Conservation (phyloP, 495 filamentous ascomycete species). For the Daldinia concentrica region DNA sequence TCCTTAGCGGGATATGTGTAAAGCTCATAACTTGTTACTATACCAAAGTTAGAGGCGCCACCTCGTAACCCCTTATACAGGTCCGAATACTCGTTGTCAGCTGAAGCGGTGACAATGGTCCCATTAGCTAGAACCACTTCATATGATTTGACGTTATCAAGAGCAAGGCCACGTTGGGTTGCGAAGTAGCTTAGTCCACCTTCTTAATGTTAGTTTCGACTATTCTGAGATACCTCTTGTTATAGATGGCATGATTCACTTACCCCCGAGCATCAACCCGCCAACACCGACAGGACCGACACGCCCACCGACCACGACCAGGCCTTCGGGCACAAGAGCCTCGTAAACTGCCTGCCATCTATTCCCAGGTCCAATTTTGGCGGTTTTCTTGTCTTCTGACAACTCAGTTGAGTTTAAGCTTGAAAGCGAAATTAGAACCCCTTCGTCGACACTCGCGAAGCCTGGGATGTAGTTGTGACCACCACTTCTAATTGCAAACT, state of each 20-base stretch:
- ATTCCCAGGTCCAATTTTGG: conserved; percentile 58
- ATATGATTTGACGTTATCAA: conserved; percentile 61
- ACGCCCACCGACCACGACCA: conserved; percentile 59
- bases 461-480: conserved; percentile 60
- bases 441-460: conserved; percentile 59
- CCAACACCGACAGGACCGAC: conserved; percentile 54
- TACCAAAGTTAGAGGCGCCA: conserved; percentile 58
- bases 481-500: conserved; percentile 59
- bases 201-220: conserved; percentile 7
- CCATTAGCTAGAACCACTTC: conserved; percentile 66
- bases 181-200: conserved; percentile 60
- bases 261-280: conserved; percentile 51
- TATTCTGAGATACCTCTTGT: conserved; percentile 21
- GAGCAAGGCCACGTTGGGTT: conserved; percentile 63
- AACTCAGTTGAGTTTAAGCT: conserved; percentile 54
- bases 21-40: conserved; percentile 59
- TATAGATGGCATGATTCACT: conserved; percentile 1
- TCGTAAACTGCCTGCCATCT: conserved; percentile 60
- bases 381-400: conserved; percentile 53
- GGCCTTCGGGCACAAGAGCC: conserved; percentile 52
- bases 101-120: conserved; percentile 60
- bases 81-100: conserved; percentile 45
- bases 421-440: conserved; percentile 63
- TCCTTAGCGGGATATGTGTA: conserved; percentile 50
- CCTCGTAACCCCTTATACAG: conserved; percentile 56